Percentiles rank a stretch among this genome's conserved stretches.
Evolutionary conservation across 345 rosid genomes (phyloP).

Genomic region (Crucihimalaya himalaica): DNA sequence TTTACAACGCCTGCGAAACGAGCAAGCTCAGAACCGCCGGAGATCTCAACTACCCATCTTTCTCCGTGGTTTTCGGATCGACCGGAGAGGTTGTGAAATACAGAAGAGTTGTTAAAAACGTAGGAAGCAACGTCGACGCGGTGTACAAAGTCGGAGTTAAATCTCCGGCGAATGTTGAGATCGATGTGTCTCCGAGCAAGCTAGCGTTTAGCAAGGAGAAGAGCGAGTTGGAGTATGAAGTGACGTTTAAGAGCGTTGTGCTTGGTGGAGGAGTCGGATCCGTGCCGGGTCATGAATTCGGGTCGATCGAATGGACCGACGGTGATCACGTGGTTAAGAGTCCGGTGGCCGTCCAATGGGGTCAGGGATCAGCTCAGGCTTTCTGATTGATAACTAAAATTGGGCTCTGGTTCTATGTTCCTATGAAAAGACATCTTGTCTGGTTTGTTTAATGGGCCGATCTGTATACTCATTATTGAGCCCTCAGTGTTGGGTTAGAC

Average conservation of each 20-base stretch:
- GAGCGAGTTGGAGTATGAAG: slow-evolving; percentile 53
- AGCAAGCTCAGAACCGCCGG: slow-evolving; percentile 51
- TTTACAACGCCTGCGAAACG: slow-evolving; percentile 42
- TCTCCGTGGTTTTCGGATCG: slow-evolving; percentile 57
- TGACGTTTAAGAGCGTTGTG: slow-evolving; percentile 54
- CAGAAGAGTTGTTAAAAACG: slow-evolving; percentile 68
- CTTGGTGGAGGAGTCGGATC: slow-evolving; percentile 41
- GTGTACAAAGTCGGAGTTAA: slow-evolving; percentile 62
- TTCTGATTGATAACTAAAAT: slow-evolving; percentile 27
- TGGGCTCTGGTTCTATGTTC: slow-evolving; percentile 14
- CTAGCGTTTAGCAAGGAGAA: slow-evolving; percentile 62
- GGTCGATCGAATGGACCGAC: slow-evolving; percentile 82
- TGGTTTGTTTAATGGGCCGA: slow-evolving; percentile 10
- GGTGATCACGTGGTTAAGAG: slow-evolving; percentile 74
- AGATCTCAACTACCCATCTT: slow-evolving; percentile 73
- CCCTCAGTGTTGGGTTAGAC: slow-evolving; percentile 18
- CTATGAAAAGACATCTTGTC: not conserved
- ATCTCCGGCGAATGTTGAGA: slow-evolving; percentile 58
- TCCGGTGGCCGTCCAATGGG: slow-evolving; percentile 68
- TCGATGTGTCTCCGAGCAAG: slow-evolving; percentile 60
- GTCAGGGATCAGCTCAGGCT: slow-evolving; percentile 48
- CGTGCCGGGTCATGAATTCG: slow-evolving; percentile 44
- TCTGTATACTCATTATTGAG: slow-evolving; percentile 6
- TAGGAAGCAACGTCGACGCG: slow-evolving; percentile 56
- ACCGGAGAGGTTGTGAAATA: slow-evolving; percentile 45